Conservation (phyloP, 164 flowering plant genomes). For the Vitis labrusca region DNA sequence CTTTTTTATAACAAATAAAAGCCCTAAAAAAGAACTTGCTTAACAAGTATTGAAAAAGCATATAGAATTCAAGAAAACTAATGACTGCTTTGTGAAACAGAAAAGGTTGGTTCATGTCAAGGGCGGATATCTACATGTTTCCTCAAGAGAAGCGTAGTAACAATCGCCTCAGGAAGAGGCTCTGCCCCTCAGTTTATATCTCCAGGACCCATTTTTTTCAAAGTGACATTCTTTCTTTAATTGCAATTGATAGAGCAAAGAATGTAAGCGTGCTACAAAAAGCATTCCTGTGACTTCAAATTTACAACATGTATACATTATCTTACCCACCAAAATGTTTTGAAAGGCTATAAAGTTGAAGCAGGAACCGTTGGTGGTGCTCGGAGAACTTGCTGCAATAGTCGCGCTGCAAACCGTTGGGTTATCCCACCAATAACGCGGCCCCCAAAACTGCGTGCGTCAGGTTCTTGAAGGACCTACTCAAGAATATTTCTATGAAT, state of each 20-base stretch:
- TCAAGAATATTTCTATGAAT: conserved; percentile 9
- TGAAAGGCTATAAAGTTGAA: conserved; percentile 18
- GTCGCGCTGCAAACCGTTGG: conserved; percentile 89
- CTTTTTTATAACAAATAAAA: too few relatives aligned
- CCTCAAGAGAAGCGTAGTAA: background rate
- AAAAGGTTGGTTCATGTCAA: too few relatives aligned
- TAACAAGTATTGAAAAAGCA: too few relatives aligned
- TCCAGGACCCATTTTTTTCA: background rate
- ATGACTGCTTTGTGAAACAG: too few relatives aligned
- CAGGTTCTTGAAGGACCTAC: conserved; percentile 90
- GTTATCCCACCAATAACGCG: conserved; percentile 76
- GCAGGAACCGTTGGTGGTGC: conserved; percentile 44
- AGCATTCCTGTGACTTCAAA: background rate
- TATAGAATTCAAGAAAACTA: too few relatives aligned
- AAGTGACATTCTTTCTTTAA: background rate
- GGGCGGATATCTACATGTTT: too few relatives aligned
- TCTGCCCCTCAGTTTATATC: background rate
- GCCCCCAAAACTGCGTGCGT: conserved; percentile 70
- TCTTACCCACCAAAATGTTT: background rate
- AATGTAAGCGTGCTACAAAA: background rate
- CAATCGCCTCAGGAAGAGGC: background rate
- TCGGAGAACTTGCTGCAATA: conserved; percentile 83
- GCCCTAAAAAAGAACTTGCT: too few relatives aligned
- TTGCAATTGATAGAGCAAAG: background rate
- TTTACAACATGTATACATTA: background rate